A percentile compares a stretch with the other conserved stretches of the same genome.
phyloP scores from a whole-genome alignment of 108 stramenopile genomes.

The Seminavis robusta region DNA sequence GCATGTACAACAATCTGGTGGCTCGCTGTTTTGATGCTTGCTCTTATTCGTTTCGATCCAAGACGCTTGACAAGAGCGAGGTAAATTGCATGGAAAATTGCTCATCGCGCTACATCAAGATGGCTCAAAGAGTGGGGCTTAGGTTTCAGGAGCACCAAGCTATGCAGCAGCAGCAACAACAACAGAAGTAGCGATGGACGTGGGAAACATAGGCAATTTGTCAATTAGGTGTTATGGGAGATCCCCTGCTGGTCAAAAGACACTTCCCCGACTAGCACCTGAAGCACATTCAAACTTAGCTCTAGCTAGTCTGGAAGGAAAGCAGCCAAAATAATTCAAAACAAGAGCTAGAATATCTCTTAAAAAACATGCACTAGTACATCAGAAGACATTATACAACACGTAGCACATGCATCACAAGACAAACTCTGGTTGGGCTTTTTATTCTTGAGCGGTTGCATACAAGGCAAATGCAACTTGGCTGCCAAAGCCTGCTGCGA shows the following conservation, averaged over 20 bases:
- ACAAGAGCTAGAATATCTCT: no score
- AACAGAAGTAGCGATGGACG: no score
- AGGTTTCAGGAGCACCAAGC: constrained; percentile 89
- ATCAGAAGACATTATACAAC: no score
- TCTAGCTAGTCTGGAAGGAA: no score
- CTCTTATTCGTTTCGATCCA: constrained; percentile 80
- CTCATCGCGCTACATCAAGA: constrained; percentile 72
- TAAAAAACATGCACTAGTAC: no score
- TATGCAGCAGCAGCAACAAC: constrained; percentile 61
- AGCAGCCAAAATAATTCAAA: no score
- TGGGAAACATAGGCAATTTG: no score
- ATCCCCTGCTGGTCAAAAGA: no score
- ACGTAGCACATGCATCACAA: no score
- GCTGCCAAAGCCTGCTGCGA: constrained; percentile 95
- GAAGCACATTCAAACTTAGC: no score
- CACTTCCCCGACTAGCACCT: no score
- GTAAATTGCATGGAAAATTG: constrained; percentile 62
- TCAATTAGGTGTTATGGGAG: no score
- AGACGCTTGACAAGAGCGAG: constrained; percentile 77
- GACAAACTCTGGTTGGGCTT: constrained; percentile 5
- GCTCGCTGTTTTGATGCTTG: constrained; percentile 78
- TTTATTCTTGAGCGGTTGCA: constrained; percentile 66
- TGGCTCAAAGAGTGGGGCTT: constrained; percentile 86
- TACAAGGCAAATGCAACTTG: constrained; percentile 96
- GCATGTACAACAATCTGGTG: constrained; percentile 87